Base-by-base conservation (phyloP, 2,329 filamentous ascomycete species). In the Alternaria arborescens region DNA sequence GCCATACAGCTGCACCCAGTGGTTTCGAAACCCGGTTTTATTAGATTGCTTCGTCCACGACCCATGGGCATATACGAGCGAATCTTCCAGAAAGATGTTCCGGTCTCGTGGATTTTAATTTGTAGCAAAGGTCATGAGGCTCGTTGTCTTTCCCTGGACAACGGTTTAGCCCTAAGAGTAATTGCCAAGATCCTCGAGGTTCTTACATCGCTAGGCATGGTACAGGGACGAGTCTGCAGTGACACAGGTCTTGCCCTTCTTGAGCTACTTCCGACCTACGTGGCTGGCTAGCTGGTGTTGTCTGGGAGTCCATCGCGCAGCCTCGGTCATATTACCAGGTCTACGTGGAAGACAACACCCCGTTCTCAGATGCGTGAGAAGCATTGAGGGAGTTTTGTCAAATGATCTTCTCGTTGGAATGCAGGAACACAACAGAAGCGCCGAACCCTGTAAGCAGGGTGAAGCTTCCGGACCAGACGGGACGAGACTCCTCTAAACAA, bases 381-480 rank as follows among this genome's bases (percentile, higher is more conserved):
- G 24, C 46, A 51, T 50, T 55, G 55, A 42, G 30, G 34, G 41
- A 44, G 32, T 46, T 30, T 54, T 20, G 38, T 44, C 55, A 46
- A n/a, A 38, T 56, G 52, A 48, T 42, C 40, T 55, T 55, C 48
- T 58, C 46, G 51, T 30, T 65, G 32, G 50, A 41, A 63, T 64
- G 59, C 53, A 66, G 62, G 58, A 58, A 56, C 41, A 46, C 42
- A 34, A 32, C 48, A 30, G 18, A 38, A 61, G 50, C 30, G 55
- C 48, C 63, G 43, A 48, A 62, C 38, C 28, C 60, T 48, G 58
- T 47, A 43, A 34, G 20, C 28, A 48, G 52, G 32, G 61, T 61
- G 59, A 70, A 65, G 55, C 60, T 70, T 67, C 61, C 75, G 75
- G 75, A 70, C 66, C 58, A 70, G 64, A 69, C 75, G 75, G 75